These are phyloP conservation scores for Plasmodium chabaudi DNA, from an alignment of 169 alveolate species.

Conservation along the genomic window DNA sequence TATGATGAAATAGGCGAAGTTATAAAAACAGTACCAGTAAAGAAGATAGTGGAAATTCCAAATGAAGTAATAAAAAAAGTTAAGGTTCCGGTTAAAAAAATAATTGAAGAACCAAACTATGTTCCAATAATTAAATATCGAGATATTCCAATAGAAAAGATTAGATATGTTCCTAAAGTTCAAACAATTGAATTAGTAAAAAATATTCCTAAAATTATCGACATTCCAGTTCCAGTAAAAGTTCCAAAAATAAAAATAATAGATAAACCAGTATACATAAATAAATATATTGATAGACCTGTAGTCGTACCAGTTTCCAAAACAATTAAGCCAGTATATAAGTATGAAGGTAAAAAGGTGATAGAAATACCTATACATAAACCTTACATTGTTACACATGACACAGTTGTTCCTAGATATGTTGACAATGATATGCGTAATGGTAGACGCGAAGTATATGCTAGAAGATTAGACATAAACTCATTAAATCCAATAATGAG, in stretches of 20 bases:
- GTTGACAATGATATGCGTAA: conserved; percentile 29
- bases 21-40: conserved; percentile 81
- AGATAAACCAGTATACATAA: conserved; percentile 82
- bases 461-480: conserved; percentile 43
- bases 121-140: conserved; percentile 84
- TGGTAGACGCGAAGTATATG: conserved; percentile 62
- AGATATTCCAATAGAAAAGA: conserved; percentile 85
- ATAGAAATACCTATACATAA: conserved; percentile 85
- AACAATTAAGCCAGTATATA: conserved; percentile 81
- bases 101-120: conserved; percentile 82
- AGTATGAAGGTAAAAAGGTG: conserved; percentile 80
- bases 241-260: conserved; percentile 82
- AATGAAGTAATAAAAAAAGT: conserved; percentile 83
- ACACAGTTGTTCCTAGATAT: conserved; percentile 67
- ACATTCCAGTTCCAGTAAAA: conserved; percentile 85
- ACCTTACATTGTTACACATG: conserved; percentile 86
- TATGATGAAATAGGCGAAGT: conserved; percentile 87
- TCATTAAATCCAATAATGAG: conserved; percentile 28
- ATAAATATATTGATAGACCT: conserved; percentile 84
- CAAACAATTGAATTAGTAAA: conserved; percentile 83
- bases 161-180: conserved; percentile 82
- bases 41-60: conserved; percentile 84
- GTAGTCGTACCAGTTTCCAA: conserved; percentile 85
- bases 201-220: conserved; percentile 82
- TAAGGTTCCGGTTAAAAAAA: conserved; percentile 82